Percentiles rank a stretch among this genome's conserved stretches.
Conservation (phyloP, 2,329 filamentous ascomycete genomes). For the Scopulariopsis brevicaulis region DNA sequence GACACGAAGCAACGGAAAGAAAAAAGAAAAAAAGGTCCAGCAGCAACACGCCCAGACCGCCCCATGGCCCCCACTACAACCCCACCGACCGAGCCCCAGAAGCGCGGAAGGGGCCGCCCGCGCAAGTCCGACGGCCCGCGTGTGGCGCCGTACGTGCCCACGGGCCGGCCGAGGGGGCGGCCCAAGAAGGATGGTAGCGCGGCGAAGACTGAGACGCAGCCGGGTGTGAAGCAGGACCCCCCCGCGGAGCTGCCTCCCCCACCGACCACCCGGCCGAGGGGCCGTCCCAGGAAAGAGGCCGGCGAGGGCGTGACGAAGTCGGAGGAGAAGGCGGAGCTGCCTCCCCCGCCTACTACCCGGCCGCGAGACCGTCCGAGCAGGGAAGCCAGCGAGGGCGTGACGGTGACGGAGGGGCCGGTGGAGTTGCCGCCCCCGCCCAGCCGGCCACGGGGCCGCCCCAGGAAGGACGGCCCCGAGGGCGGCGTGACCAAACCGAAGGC, state of each 20-base stretch:
- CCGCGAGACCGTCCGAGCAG: no score
- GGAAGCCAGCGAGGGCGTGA: no score
- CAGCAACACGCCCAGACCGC: background rate
- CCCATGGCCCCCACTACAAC: conserved; percentile 3
- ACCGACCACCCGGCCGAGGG: no score
- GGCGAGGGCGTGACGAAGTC: no score
- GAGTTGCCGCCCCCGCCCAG: background rate
- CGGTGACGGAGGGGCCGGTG: conserved; percentile 6
- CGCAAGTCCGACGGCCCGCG: conserved; percentile 10
- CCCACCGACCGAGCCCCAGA: conserved; percentile 15
- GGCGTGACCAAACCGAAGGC: conserved; percentile 10
- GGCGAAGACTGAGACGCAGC: background rate
- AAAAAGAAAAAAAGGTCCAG: background rate
- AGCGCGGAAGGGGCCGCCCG: conserved; percentile 3
- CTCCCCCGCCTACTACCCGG: no score
- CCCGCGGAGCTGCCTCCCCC: no score
- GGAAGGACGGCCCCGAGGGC: conserved; percentile 21
- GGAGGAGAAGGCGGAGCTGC: no score
- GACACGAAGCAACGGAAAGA: background rate
- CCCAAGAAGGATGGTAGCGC: conserved; percentile 13
- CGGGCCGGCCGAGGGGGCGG: conserved; percentile 34
- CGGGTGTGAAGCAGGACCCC: background rate
- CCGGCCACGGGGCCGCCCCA: conserved; percentile 16
- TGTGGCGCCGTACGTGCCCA: conserved; percentile 19
- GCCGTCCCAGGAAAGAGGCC: no score